Conservation (phyloP, 2,329 filamentous ascomycete genomes). For the Bipolaris zeicola region DNA sequence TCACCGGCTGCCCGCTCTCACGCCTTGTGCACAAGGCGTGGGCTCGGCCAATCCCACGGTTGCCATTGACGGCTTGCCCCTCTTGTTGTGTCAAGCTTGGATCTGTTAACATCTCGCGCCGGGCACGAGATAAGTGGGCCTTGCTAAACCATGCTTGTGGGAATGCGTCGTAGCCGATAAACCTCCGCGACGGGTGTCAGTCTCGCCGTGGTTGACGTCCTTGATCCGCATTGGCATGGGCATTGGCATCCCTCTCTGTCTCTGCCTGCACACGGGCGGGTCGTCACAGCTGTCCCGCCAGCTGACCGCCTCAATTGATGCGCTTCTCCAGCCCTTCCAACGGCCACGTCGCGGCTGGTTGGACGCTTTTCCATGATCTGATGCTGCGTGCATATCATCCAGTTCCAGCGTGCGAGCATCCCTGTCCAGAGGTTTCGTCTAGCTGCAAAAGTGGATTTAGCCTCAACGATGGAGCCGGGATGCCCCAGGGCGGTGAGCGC, state of each 20-base stretch:
- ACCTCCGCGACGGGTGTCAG: slow-evolving; percentile 10
- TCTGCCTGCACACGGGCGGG: slow-evolving; percentile 20
- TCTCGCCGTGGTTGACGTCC: slow-evolving; percentile 11
- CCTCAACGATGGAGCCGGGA: slow-evolving; percentile 35
- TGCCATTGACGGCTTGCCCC: slow-evolving; percentile 7
- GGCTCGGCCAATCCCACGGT: slow-evolving; percentile 8
- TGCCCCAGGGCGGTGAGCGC: slow-evolving; percentile 40
- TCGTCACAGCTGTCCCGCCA: slow-evolving; percentile 24
- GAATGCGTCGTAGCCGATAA: slow-evolving; percentile 12
- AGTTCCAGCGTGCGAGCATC: slow-evolving; percentile 32
- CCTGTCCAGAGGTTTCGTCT: slow-evolving; percentile 31
- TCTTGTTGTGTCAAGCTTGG: slow-evolving; percentile 16
- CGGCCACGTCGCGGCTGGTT: slow-evolving; percentile 23
- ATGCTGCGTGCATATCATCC: slow-evolving; percentile 43
- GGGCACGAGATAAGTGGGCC: slow-evolving; percentile 11
- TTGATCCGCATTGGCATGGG: slow-evolving; percentile 2
- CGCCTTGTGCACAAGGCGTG: slow-evolving; percentile 13
- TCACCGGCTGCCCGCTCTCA: slow-evolving; percentile 23
- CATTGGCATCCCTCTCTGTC: slow-evolving; percentile 2
- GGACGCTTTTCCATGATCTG: slow-evolving; percentile 34
- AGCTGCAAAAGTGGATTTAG: slow-evolving; percentile 35
- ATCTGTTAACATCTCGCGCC: slow-evolving; percentile 10
- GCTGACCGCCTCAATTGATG: slow-evolving; percentile 40
- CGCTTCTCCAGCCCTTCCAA: slow-evolving; percentile 25
- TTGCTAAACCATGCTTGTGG: slow-evolving; percentile 8